These are phyloP conservation scores for Acer saccharum DNA, from an alignment of 345 rosid species.

Conservation along the genomic window DNA sequence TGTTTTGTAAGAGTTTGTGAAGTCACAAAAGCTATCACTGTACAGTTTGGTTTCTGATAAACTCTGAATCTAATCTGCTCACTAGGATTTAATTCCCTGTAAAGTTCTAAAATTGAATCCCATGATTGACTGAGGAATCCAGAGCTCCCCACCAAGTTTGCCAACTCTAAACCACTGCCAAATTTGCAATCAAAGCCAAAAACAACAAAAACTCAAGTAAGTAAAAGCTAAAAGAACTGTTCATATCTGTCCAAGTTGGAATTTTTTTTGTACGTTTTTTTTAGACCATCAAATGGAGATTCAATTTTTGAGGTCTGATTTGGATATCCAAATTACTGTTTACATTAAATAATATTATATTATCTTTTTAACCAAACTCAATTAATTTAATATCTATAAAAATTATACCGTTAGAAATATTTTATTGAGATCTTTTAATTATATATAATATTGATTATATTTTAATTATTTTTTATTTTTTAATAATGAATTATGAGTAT, in stretches of 20 bases:
- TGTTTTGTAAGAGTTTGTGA: constrained; percentile 23
- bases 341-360: too few species aligned
- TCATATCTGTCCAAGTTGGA: neutral
- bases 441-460: too few species aligned
- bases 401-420: too few species aligned
- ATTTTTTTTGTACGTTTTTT: neutral
- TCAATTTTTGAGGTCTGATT: too few species aligned
- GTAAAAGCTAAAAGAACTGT: neutral
- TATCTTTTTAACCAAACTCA: too few species aligned
- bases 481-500: too few species aligned
- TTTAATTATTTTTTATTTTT: too few species aligned
- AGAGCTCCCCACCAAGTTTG: constrained; percentile 50
- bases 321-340: too few species aligned
- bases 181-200: constrained; percentile 31
- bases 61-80: constrained; percentile 23
- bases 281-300: too few species aligned
- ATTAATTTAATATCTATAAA: too few species aligned
- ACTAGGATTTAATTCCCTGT: constrained; percentile 11
- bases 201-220: neutral
- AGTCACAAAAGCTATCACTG: constrained; percentile 44
- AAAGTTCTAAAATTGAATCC: constrained; percentile 33
- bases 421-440: too few species aligned
- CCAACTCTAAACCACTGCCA: constrained; percentile 41
- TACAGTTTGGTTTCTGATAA: constrained; percentile 11
- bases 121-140: constrained; percentile 45